Base-by-base conservation (phyloP, 306 rosid species). In the Albizia julibrissin region DNA sequence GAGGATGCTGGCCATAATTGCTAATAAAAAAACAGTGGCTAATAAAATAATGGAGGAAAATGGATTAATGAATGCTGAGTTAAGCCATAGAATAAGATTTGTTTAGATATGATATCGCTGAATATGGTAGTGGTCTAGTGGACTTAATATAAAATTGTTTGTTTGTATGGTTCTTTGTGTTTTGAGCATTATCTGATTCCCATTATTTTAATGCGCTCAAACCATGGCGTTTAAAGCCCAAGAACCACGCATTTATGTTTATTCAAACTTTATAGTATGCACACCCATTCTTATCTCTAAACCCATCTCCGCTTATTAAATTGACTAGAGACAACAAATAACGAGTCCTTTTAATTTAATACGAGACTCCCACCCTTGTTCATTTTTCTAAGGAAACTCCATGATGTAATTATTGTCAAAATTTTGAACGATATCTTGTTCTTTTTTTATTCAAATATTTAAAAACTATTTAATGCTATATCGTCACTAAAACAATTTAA, bases 1-100 rank as follows among this genome's bases (percentile, higher is more conserved):
- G 74, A 75, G 82, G 86, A 80, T 81, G 84, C 4, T 33, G 24
- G 24, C 22, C 42, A 80, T 66, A 69, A 81, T 22, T 68, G 18
- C 3, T 1, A 21, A 69, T 76, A 33, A 24, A 70, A 21, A 42
- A 56, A 19, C 19, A 47, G 14, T 15, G 22, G 61, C 22, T 15
- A 15, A 72, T 72, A 47, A 27, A 70, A 43, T 15, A 72, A 39
- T 14, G 39, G 21, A 56, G 27, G 18, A 13, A 54, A 34, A 21
- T 66, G 73, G 29, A 69, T 70, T 69, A 64, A 85, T 13, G 31
- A 79, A 49, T 52, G 82, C 68, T 39, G 52, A 74, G 69, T 59
- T 76, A 76, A 56, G 70, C 39, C 52, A 14, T 21, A 61, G n/a
- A 42, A 33, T 14, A 76, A 69, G 73, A 39, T 39, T 39, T 39